Percentiles rank a stretch among this genome's conserved stretches.
These are phyloP conservation scores for Penicillium robsamsonii DNA, from an alignment of 495 filamentous ascomycete species.

Conservation along the genomic window DNA sequence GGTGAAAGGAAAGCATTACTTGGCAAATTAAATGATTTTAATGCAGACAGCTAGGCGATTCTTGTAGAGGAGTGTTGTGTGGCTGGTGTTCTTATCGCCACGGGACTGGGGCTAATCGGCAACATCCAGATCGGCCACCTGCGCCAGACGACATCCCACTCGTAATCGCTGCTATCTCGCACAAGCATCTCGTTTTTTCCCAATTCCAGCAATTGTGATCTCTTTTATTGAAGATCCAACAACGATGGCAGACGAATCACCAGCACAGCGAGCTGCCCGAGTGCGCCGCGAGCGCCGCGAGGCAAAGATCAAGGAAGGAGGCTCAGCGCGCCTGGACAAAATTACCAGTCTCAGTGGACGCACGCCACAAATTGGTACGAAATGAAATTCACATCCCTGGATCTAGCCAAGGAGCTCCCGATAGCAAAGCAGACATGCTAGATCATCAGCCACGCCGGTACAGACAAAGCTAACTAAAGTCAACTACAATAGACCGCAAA, in stretches of 20 bases:
- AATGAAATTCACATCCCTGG: neutral
- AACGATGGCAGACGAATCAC: slow-evolving; percentile 50
- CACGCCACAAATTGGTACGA: slow-evolving; percentile 44
- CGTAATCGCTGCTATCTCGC: neutral
- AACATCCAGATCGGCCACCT: slow-evolving; percentile 8
- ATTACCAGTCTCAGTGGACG: slow-evolving; percentile 79
- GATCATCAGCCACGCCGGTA: neutral
- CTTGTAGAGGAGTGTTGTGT: neutral
- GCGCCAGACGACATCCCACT: slow-evolving; percentile 5
- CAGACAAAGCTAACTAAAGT: slow-evolving; percentile 15
- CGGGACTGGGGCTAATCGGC: slow-evolving; percentile 8
- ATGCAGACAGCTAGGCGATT: neutral
- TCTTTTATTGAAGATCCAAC: neutral
- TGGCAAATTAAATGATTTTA: neutral
- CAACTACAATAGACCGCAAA: slow-evolving; percentile 27
- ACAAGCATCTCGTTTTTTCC: neutral
- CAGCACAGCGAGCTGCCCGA: slow-evolving; percentile 68
- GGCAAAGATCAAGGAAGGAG: slow-evolving; percentile 84
- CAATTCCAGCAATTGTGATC: neutral
- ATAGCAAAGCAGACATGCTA: neutral
- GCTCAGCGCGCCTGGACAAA: slow-evolving; percentile 72
- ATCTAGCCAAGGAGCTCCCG: neutral
- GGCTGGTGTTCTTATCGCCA: slow-evolving; percentile 18
- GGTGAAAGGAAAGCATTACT: neutral
- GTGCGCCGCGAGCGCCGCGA: slow-evolving; percentile 86